A percentile compares a stretch with the other conserved stretches of the same genome.
Evolutionary conservation across 2,329 filamentous ascomycete genomes (phyloP).

Genomic region (Leptosphaerulina australis): DNA sequence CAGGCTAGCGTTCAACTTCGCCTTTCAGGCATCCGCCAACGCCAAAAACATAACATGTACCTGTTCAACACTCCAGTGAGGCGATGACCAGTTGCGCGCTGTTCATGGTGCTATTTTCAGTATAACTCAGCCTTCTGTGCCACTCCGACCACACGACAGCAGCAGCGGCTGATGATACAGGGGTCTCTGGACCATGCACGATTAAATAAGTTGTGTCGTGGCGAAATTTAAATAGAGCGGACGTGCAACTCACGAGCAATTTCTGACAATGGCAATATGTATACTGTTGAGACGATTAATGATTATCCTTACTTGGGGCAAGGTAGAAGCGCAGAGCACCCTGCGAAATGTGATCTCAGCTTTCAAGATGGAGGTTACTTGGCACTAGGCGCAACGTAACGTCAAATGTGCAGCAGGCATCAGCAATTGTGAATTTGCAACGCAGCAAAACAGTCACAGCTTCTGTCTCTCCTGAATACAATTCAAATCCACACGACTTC

Average conservation of each 20-base stretch:
- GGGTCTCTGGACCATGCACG: not conserved
- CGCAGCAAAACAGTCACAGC: not conserved
- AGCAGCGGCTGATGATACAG: not conserved
- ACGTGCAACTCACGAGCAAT: too few relatives aligned
- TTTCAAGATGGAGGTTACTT: constrained; percentile 13
- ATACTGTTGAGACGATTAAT: constrained; percentile 7
- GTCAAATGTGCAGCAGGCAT: constrained; percentile 9
- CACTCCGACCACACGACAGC: not conserved
- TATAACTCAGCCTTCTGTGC: constrained; percentile 7
- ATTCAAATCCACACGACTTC: not conserved
- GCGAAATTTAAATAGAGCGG: not conserved
- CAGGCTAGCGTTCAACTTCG: too few relatives aligned
- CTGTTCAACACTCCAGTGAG: not conserved
- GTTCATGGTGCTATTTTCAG: constrained; percentile 8
- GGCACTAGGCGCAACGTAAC: constrained; percentile 20
- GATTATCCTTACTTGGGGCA: constrained; percentile 9
- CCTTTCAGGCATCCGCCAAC: not conserved
- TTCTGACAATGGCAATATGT: too few relatives aligned
- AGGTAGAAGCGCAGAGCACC: constrained; percentile 4
- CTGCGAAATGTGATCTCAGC: constrained; percentile 16
- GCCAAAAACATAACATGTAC: not conserved
- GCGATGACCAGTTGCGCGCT: not conserved
- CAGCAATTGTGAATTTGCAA: not conserved
- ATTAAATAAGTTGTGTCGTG: not conserved
- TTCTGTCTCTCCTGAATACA: not conserved